A percentile compares a stretch with the other conserved stretches of the same genome.
Evolutionary conservation across 441 rosid species (phyloP).

Genomic region (Euphorbia celastroides): DNA sequence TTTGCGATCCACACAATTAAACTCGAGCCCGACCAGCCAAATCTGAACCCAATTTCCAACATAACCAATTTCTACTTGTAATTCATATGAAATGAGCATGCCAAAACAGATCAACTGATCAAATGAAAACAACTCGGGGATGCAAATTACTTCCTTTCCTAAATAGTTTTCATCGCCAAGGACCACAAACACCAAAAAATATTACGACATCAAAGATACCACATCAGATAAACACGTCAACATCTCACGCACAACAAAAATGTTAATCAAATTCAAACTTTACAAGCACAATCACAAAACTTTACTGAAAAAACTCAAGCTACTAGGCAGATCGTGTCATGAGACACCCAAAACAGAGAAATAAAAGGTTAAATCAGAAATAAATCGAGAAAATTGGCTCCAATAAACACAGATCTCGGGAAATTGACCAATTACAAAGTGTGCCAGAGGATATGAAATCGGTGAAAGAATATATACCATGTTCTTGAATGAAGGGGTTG

Average conservation of each 20-base stretch:
- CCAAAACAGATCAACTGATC: background rate
- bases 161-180: background rate
- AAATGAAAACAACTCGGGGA: background rate
- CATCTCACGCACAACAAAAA: background rate
- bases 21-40: background rate
- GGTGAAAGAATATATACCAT: constrained; percentile 14
- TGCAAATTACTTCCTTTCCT: background rate
- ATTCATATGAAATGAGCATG: background rate
- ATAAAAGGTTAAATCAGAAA: background rate
- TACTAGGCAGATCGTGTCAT: background rate
- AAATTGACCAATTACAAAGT: background rate
- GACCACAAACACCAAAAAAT: background rate
- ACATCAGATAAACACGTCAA: background rate
- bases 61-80: background rate
- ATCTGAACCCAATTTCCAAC: background rate
- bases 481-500: constrained; percentile 25
- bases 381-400: background rate
- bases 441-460: background rate
- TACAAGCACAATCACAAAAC: background rate
- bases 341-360: background rate
- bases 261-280: background rate
- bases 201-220: background rate
- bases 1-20: background rate
- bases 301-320: background rate
- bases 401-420: constrained; percentile 1